These are phyloP conservation scores for Filosporella fistucella DNA, from an alignment of 495 filamentous ascomycete species.

Conservation along the genomic window DNA sequence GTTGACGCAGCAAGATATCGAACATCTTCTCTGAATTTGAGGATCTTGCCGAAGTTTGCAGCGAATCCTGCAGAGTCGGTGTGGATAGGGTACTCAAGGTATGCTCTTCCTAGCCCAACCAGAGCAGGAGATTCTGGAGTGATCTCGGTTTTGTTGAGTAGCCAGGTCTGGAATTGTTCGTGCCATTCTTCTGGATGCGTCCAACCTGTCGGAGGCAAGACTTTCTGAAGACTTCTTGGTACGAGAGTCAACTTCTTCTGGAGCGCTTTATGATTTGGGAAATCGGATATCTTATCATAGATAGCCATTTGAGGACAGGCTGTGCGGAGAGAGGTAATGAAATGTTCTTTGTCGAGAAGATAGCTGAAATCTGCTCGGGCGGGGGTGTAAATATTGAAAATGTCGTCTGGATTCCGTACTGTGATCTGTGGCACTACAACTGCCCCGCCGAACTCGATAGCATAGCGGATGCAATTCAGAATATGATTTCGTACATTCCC, in stretches of 20 bases:
- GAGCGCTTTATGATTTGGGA: not conserved
- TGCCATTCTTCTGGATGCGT: slow-evolving; percentile 13
- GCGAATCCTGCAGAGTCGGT: slow-evolving; percentile 14
- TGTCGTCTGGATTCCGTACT: slow-evolving; percentile 6
- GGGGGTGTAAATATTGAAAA: not conserved
- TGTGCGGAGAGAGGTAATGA: slow-evolving; percentile 9
- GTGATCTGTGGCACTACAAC: slow-evolving; percentile 17
- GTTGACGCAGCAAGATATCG: slow-evolving; percentile 12
- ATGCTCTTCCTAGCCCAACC: slow-evolving; percentile 9
- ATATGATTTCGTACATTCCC: slow-evolving; percentile 20
- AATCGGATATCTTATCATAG: not conserved
- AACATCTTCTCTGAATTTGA: slow-evolving; percentile 16
- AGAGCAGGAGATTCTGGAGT: slow-evolving; percentile 7
- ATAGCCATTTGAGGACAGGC: slow-evolving; percentile 12
- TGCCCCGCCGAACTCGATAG: slow-evolving; percentile 21
- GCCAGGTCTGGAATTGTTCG: slow-evolving; percentile 13
- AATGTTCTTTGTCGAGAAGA: slow-evolving; percentile 18
- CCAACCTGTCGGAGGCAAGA: slow-evolving; percentile 3
- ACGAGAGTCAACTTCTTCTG: slow-evolving; percentile 1
- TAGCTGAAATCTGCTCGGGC: not conserved
- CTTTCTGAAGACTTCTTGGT: slow-evolving; percentile 9
- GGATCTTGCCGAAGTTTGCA: slow-evolving; percentile 15
- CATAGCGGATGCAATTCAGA: slow-evolving; percentile 24
- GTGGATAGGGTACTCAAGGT: slow-evolving; percentile 15
- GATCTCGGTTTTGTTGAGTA: not conserved